Conservation (phyloP, 2,329 filamentous ascomycete genomes). For the Clarireedia sp. region DNA sequence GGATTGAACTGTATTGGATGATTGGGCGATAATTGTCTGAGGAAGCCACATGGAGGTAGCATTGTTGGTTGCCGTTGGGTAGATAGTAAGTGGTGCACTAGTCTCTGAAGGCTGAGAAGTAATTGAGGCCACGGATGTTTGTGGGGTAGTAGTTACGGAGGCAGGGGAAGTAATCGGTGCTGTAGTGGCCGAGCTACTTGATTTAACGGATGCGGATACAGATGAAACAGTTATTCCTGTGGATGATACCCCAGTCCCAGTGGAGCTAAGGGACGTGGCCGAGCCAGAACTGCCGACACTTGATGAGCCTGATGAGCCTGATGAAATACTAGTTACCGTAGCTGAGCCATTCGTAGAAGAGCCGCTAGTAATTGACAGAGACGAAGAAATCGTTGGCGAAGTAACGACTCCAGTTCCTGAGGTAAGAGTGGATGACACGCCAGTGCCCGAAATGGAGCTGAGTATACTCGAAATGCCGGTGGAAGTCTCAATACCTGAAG, state of each 20-base stretch:
- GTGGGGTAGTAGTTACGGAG: slow-evolving; percentile 8
- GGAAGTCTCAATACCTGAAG: not conserved
- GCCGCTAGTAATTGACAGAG: not conserved
- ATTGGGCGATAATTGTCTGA: slow-evolving; percentile 16
- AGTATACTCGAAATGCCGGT: not conserved
- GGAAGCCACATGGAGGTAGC: slow-evolving; percentile 22
- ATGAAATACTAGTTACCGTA: not conserved
- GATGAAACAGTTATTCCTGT: not conserved
- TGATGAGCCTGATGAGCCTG: not conserved
- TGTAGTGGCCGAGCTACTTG: not conserved
- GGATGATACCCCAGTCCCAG: slow-evolving; percentile 1
- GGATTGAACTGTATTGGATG: slow-evolving; percentile 12
- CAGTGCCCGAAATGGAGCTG: not conserved
- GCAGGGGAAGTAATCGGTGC: slow-evolving; percentile 3
- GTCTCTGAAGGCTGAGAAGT: slow-evolving; percentile 6
- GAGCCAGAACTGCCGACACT: not conserved
- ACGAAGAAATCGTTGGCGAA: not conserved
- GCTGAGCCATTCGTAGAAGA: not conserved
- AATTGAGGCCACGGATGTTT: not conserved
- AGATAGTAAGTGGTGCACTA: slow-evolving; percentile 12
- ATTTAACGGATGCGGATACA: slow-evolving; percentile 4
- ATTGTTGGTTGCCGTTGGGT: slow-evolving; percentile 23
- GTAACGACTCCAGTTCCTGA: slow-evolving; percentile 3
- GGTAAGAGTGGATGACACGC: not conserved
- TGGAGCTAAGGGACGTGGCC: slow-evolving; percentile 2